Base-by-base conservation (phyloP, 2,329 filamentous ascomycete species). In the Ustilaginoidea virens region DNA sequence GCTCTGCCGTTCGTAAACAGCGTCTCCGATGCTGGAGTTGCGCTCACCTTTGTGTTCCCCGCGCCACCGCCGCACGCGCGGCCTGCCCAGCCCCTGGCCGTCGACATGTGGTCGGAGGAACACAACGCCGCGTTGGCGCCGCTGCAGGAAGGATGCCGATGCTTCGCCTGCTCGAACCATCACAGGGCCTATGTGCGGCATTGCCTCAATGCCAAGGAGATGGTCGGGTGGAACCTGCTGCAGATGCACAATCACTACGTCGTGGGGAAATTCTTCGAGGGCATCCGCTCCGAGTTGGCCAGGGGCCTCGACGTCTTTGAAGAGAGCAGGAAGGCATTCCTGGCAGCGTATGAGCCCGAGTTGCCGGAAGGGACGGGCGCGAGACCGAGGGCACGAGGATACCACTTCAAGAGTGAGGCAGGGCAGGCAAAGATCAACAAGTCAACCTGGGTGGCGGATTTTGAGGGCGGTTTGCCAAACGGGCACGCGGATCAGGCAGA, bases 191-290 rank as follows among this genome's bases (percentile, higher is more conserved):
- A 81, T 52, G 47, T 98, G 20, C 78, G 85, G 39, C 90, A 98
- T 51, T 65, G 96, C 1, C 69, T 98, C 5, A 66, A 72, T 26
- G 85, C 90, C 1, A 92, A 86, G 46, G 90, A 98, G 53, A 96
- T 98, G 90, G 71, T 94, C 4, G 87, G 79, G 15, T 98, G 90
- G 90, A 80, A 78, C 0, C 63, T 98, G 6, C 63, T 98, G 6
- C 87, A 96, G 50, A 66, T 93, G 4, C 90, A 98, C 56, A 98
- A 98, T 49, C 75, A 92, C 48, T 65, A 74, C 35, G 56, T 79
- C 6, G 53, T 92, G 30, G 65, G 69, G 25, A 44, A 56, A 0
- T 93, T 96, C 57, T 93, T 96, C 50, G 51, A 58, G 0, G 67
- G 62, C 0, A 60, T 93, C 5, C 72, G 87, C 13, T 47, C 53